Evolutionary conservation across 495 filamentous ascomycete genomes (phyloP).

Genomic region (Lineolata rhizophorae): DNA sequence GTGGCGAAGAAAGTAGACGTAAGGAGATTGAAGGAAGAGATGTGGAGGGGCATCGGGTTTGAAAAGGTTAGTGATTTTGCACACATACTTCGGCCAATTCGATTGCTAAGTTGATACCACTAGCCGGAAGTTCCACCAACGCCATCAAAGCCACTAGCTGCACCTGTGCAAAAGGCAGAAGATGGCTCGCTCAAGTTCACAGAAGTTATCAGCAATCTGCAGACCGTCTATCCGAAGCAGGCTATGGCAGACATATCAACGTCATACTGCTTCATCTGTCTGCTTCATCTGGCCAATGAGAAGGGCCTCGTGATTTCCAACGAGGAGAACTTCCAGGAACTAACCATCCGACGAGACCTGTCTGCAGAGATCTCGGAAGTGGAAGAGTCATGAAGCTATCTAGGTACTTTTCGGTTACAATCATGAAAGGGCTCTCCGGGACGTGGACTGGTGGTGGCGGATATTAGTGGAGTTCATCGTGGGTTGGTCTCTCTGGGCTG

Average conservation of each 20-base stretch:
- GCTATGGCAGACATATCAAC: conserved; percentile 89
- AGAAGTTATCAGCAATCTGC: conserved; percentile 67
- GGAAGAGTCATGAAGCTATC: background rate
- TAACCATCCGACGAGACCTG: conserved; percentile 19
- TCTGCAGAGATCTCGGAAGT: conserved; percentile 10
- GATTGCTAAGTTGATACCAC: too few relatives aligned
- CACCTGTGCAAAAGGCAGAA: conserved; percentile 11
- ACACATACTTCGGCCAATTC: background rate
- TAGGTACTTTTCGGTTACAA: too few relatives aligned
- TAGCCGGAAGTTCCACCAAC: too few relatives aligned
- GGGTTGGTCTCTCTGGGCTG: too few relatives aligned
- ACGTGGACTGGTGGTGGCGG: too few relatives aligned
- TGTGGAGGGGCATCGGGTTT: conserved; percentile 77
- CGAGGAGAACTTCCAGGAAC: conserved; percentile 21
- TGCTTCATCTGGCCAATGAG: conserved; percentile 92
- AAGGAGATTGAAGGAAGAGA: conserved; percentile 75
- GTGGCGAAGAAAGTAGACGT: conserved; percentile 99
- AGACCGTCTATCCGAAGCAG: conserved; percentile 63
- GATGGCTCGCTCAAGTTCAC: conserved; percentile 58
- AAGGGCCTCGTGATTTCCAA: conserved; percentile 57
- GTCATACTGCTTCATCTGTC: conserved; percentile 88
- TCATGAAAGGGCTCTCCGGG: too few relatives aligned
- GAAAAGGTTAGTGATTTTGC: conserved; percentile 17
- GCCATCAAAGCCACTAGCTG: conserved; percentile 4
- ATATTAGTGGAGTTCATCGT: too few relatives aligned